Evolutionary conservation across 1,284 basidiomycete species (phyloP), one percentile per base, ranked within the genome.

Genomic region (Naganishia sp.): DNA sequence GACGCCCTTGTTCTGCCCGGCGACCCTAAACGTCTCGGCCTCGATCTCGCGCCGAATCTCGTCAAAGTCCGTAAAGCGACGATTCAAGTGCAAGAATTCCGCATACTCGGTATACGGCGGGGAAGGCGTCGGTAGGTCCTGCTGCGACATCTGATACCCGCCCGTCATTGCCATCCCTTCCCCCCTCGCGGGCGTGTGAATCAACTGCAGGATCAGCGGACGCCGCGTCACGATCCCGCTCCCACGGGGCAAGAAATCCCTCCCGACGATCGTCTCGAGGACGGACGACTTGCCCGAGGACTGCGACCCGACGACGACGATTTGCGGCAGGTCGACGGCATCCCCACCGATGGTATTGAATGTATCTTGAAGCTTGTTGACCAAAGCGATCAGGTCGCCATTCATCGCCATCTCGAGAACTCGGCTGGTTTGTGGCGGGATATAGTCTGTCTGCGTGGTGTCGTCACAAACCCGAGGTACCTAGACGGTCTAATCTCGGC

Each of bases 1-100:
- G 68, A 99, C 90, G 62, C 96, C 95, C 76, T 98, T 99, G 82
- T 99, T 99, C 83, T 98, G 94, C 0, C 95, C 95, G 0, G 96
- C 95, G 32, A 99, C 95, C 51, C 95, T 84, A 78, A 90, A 94
- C 2, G 96, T 99, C 83, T 99, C 96, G 77, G 93, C 90, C 81
- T 99, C 95, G 71, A 99, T 99, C 82, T 99, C 96, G 71, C 89
- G 89, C 45, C 94, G 85, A 71, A 99, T 90, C 73, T 98, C 94
- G 63, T 85, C 84, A 76, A 96, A 98, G 76, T 98, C 94, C 53
- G 92, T 94, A 81, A 95, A 98, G 57, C 90, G 87, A 77, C 92
- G 92, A 84, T 98, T 94, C 69, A 95, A 84, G 79, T 99, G 95
- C 39, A 98, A 84, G 80, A 99, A 99, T 80, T 99, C 95, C 61